A percentile compares a stretch with the other conserved stretches of the same genome.
Evolutionary conservation across 306 rosid species (phyloP).

Genomic region (Lupinus albus): DNA sequence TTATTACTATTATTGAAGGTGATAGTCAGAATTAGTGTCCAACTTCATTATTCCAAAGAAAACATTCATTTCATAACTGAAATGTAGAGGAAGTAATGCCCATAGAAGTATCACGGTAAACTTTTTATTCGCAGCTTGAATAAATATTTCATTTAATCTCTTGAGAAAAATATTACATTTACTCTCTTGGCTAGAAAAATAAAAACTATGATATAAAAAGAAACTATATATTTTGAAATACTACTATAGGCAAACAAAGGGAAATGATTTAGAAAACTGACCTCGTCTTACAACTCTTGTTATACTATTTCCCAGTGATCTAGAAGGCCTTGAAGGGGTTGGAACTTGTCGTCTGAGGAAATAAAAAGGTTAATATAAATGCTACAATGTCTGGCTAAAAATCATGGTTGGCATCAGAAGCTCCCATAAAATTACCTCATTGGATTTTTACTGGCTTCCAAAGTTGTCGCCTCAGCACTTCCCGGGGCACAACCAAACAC

Average conservation of each 20-base stretch:
- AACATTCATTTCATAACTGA: too few relatives aligned
- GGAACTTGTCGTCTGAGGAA: conserved; percentile 82
- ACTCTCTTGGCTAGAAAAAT: too few relatives aligned
- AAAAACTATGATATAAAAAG: too few relatives aligned
- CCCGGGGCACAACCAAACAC: conserved; percentile 88
- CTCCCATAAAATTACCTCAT: conserved; percentile 69
- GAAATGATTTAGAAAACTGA: conserved; percentile 35
- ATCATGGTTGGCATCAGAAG: conserved; percentile 27
- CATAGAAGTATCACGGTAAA: too few relatives aligned
- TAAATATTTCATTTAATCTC: too few relatives aligned
- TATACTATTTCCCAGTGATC: conserved; percentile 91
- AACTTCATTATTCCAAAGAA: too few relatives aligned
- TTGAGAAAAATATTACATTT: too few relatives aligned
- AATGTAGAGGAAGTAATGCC: too few relatives aligned
- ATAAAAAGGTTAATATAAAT: conserved; percentile 14
- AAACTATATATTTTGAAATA: too few relatives aligned
- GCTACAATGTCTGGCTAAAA: conserved; percentile 5
- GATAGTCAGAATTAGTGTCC: too few relatives aligned
- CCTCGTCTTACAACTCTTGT: conserved; percentile 95
- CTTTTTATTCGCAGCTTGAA: too few relatives aligned
- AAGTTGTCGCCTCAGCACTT: conserved; percentile 78
- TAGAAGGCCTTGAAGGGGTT: conserved; percentile 89
- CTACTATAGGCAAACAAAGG: neutral
- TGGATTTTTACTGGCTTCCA: conserved; percentile 99
- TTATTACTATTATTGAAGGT: too few relatives aligned